phyloP scores from a whole-genome alignment of 371 early-diverging fungal genomes.

The Dichotomocladium elegans region DNA sequence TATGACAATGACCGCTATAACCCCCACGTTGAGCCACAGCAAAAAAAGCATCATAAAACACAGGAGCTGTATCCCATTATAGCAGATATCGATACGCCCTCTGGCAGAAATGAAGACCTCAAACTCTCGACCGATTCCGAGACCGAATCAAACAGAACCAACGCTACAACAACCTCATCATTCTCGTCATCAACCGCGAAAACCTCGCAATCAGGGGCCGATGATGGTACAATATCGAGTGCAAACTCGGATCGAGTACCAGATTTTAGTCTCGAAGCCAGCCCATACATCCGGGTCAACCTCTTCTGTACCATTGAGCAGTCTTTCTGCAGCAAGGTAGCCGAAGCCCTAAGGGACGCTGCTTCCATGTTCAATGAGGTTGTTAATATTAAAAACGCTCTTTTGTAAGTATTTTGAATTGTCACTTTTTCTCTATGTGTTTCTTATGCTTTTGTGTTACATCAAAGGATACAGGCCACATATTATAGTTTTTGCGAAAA shows the following conservation, averaged over 20 bases:
- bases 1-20: too few species aligned
- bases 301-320: slow-evolving; percentile 8
- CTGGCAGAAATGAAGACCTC: background rate
- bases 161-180: background rate
- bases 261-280: slow-evolving; percentile 10
- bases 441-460: background rate
- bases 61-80: slow-evolving; percentile 5
- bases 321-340: slow-evolving; percentile 31
- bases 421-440: background rate
- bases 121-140: background rate
- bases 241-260: slow-evolving; percentile 12
- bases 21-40: too few species aligned
- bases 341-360: slow-evolving; percentile 26
- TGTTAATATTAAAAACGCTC: slow-evolving; percentile 29
- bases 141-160: background rate
- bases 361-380: slow-evolving; percentile 34
- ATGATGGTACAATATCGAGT: slow-evolving; percentile 12
- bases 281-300: slow-evolving; percentile 7
- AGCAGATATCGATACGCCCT: background rate
- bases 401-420: slow-evolving; percentile 31
- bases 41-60: slow-evolving; percentile 4
- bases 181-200: background rate
- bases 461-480: slow-evolving; percentile 1
- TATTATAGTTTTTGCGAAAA: slow-evolving; percentile 31
- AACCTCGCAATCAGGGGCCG: background rate